A percentile compares a stretch with the other conserved stretches of the same genome.
phyloP scores from a whole-genome alignment of 2,329 filamentous ascomycete genomes.

The Diaporthe caulivora region DNA sequence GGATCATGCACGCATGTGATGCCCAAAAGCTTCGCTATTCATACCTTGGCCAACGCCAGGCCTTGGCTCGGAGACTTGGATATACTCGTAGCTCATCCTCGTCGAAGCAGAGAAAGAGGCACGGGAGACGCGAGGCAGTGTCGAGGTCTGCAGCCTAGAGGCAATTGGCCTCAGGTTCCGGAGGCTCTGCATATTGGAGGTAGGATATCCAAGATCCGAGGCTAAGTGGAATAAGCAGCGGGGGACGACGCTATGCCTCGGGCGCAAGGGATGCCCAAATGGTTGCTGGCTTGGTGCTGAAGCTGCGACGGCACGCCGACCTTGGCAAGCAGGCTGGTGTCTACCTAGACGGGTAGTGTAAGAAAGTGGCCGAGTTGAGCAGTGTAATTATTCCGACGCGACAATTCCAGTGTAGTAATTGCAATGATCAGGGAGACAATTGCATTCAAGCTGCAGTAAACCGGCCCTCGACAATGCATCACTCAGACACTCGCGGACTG shows the following conservation, averaged over 20 bases:
- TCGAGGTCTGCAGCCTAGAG: conserved; percentile 69
- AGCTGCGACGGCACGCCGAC: not conserved
- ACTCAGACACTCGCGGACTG: not conserved
- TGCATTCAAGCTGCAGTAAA: not conserved
- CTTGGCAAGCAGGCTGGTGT: not conserved
- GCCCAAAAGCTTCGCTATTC: conserved; percentile 48
- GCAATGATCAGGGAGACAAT: not conserved
- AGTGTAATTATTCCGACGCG: not conserved
- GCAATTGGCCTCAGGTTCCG: conserved; percentile 72
- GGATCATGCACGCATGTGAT: not conserved
- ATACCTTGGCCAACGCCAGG: conserved; percentile 92
- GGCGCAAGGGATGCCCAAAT: not conserved
- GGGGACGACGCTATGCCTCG: not conserved
- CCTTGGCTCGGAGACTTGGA: conserved; percentile 84
- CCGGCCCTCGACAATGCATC: not conserved
- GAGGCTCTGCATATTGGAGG: conserved; percentile 61
- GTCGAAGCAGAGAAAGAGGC: conserved; percentile 61
- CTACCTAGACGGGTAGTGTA: not conserved
- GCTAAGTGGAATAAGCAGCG: not conserved
- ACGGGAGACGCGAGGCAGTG: conserved; percentile 67
- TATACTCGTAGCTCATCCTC: conserved; percentile 76
- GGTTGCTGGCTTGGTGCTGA: not conserved
- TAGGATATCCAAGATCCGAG: not conserved
- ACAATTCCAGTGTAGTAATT: not conserved
- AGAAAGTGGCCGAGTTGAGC: not conserved